A percentile compares a stretch with the other conserved stretches of the same genome.
These are phyloP conservation scores for Pythium monospermum DNA, from an alignment of 352 stramenopile species.

Conservation along the genomic window DNA sequence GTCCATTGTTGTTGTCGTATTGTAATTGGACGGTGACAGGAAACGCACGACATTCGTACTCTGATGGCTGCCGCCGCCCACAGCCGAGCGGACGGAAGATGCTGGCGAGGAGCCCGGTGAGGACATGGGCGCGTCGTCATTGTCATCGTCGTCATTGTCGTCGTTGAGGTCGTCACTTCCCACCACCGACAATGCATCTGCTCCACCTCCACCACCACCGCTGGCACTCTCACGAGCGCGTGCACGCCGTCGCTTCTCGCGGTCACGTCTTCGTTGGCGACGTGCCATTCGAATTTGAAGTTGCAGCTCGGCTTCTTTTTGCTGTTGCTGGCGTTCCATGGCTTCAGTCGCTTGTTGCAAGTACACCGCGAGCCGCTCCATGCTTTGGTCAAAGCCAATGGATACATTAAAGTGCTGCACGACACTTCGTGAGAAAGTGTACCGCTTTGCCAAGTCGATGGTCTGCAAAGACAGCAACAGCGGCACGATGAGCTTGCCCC, in stretches of 20 bases:
- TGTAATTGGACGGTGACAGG: conserved; percentile 9
- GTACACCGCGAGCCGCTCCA: conserved; percentile 44
- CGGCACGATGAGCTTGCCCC: conserved; percentile 65
- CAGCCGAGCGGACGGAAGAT: conserved; percentile 16
- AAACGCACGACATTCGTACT: background rate
- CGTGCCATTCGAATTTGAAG: conserved; percentile 11
- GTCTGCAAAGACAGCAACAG: conserved; percentile 69
- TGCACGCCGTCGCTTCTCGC: conserved; percentile 4
- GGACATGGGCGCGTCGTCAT: background rate
- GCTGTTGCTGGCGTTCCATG: conserved; percentile 16
- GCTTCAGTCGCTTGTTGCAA: conserved; percentile 21
- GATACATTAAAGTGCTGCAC: conserved; percentile 79
- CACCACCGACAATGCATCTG: background rate
- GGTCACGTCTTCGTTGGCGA: conserved; percentile 12
- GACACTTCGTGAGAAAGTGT: conserved; percentile 72
- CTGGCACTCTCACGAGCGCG: conserved; percentile 6
- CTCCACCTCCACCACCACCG: background rate
- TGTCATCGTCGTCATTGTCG: conserved; percentile 11
- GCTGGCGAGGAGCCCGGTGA: conserved; percentile 19
- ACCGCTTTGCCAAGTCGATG: conserved; percentile 69
- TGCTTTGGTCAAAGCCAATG: conserved; percentile 69
- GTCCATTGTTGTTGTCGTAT: background rate
- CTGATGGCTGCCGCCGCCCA: background rate
- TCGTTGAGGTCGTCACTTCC: conserved; percentile 8
- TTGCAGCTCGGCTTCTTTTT: conserved; percentile 19